Evolutionary conservation across 768 basidiomycete genomes (phyloP).

Genomic region (Lactarius vividus): DNA sequence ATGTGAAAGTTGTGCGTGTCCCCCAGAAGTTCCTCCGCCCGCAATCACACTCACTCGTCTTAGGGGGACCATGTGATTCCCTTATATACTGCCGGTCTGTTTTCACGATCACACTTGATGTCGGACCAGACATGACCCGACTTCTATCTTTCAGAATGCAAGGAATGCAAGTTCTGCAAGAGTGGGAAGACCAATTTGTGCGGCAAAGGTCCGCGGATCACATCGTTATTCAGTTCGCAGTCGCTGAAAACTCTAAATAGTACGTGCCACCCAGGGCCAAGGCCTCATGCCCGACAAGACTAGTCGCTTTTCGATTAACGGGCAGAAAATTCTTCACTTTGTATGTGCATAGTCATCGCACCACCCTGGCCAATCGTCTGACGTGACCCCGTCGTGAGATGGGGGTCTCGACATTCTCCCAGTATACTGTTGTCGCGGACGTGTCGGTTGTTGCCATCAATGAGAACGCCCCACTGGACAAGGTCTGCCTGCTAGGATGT

Average conservation of each 20-base stretch:
- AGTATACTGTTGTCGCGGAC: conserved; percentile 98
- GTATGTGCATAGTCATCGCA: conserved; percentile 45
- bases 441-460: conserved; percentile 93
- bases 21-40: conserved; percentile 4
- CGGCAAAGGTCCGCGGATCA: conserved; percentile 61
- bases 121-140: neutral
- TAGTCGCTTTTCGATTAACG: conserved; percentile 85
- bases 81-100: conserved; percentile 84
- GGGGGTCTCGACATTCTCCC: conserved; percentile 99
- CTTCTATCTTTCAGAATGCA: conserved; percentile 55
- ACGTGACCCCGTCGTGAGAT: conserved; percentile 52
- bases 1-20: conserved; percentile 51
- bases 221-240: neutral
- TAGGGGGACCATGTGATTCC: conserved; percentile 97
- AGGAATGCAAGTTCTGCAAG: conserved; percentile 98
- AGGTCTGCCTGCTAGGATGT: conserved; percentile 95
- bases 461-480: conserved; percentile 83
- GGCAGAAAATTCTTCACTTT: conserved; percentile 86
- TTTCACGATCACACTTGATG: neutral
- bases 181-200: conserved; percentile 99
- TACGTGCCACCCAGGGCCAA: conserved; percentile 89
- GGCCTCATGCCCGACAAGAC: conserved; percentile 93
- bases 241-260: conserved; percentile 38
- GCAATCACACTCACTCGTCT: conserved; percentile 6
- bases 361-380: neutral